Base-by-base conservation (phyloP, 73 alveolate species). In the Breviolum minutum region DNA sequence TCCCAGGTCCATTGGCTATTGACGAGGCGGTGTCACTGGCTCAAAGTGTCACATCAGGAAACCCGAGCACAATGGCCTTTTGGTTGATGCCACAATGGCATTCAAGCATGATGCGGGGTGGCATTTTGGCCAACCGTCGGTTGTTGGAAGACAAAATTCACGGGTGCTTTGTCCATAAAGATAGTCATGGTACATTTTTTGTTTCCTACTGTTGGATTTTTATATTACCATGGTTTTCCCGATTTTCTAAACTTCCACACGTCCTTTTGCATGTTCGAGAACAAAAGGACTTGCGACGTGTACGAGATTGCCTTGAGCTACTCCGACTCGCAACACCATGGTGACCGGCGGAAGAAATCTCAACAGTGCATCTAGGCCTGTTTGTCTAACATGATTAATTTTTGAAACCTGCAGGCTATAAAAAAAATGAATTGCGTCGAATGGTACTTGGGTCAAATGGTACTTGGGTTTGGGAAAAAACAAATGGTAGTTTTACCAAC, bases 61-160 rank as follows among this genome's bases (percentile, higher is more conserved):
- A 80, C 69, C 6, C 30, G 32, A 40, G 16, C 88, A 80, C 88
- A 27, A 32, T 80, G 6, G 19, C 32, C 88, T 80, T 80, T 29
- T 80, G 88, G 88, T 68, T 80, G 27, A 7, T 80, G 88, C 88
- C 88, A 9, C 88, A 80, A 48, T 80, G 69, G 63, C 29, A 32
- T 40, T 32, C 88, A 6, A 32, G 69, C 69, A 16, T 19, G 4
- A 29, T 64, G 30, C 30, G 48, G 69, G 9, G 48, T 2, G 7
- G 69, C n/a, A 16, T 48, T 3, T 8, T 80, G 66, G 11, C 30
- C 12, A 8, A 80, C 88, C 66, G 88, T 2, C 66, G 88, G 69
- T 29, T 80, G n/a, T 68, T 80, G 32, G 88, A 80, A 24, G 88
- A 80, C 88, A 80, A 80, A 29, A 68, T 80, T 7, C 9, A 40